phyloP scores from a whole-genome alignment of 768 basidiomycete genomes.

The Tylopilus cervinicoccineus region DNA sequence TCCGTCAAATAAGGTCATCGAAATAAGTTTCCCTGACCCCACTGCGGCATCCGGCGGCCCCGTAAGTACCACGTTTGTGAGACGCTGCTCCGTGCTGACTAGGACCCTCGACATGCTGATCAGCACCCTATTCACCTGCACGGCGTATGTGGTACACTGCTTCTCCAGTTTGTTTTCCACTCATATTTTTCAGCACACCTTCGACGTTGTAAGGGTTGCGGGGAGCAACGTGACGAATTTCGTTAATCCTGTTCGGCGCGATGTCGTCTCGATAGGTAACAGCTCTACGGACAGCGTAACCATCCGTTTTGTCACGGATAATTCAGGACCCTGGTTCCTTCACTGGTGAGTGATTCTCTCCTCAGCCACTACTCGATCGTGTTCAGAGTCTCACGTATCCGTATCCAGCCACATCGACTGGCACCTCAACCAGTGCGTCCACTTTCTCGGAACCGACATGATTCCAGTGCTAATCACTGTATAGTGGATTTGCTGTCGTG shows the following conservation, averaged over 20 bases:
- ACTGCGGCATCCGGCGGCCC: conserved; percentile 23
- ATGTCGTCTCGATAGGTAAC: conserved; percentile 25
- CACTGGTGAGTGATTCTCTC: conserved; percentile 2
- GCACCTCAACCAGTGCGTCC: background rate
- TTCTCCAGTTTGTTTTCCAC: background rate
- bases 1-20: conserved; percentile 41
- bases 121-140: conserved; percentile 39
- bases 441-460: background rate
- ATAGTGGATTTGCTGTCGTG: conserved; percentile 13
- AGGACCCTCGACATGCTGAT: too few species aligned
- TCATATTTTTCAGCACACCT: conserved; percentile 25
- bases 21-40: conserved; percentile 41
- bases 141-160: conserved; percentile 28
- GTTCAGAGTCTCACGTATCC: background rate
- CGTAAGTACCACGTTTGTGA: conserved; percentile 15
- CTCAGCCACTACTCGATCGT: background rate
- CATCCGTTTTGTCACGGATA: conserved; percentile 55
- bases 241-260: conserved; percentile 33
- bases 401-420: background rate
- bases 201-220: conserved; percentile 33
- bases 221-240: conserved; percentile 30
- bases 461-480: background rate
- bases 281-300: conserved; percentile 42
- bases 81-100: background rate
- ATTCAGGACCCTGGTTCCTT: conserved; percentile 7